phyloP scores from a whole-genome alignment of 176 grass and related monocot genomes.

The Oryza glaberrima region DNA sequence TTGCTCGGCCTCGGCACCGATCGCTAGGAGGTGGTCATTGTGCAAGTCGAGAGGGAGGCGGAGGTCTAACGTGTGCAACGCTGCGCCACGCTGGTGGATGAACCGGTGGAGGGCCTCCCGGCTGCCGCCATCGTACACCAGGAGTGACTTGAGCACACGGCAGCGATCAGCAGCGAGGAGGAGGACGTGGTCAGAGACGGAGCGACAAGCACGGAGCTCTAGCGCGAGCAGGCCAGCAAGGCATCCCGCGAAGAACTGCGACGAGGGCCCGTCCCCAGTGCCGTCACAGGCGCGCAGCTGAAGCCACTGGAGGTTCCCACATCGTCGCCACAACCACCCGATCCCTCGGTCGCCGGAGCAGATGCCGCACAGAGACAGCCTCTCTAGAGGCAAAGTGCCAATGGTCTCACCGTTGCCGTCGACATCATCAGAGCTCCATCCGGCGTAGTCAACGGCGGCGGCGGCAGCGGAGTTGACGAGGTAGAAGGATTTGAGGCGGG shows the following conservation, averaged over 20 bases:
- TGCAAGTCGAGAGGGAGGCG: conserved; percentile 91
- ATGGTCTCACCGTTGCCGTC: conserved; percentile 2
- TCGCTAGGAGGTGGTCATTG: conserved; percentile 85
- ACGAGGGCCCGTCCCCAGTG: conserved; percentile 62
- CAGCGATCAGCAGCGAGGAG: conserved; percentile 72
- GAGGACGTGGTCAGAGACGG: conserved; percentile 79
- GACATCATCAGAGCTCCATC: conserved; percentile 7
- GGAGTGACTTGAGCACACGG: conserved; percentile 59
- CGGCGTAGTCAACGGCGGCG: conserved; percentile 31
- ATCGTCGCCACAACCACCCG: conserved; percentile 75
- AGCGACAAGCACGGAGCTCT: conserved; percentile 86
- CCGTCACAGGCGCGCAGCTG: conserved; percentile 85
- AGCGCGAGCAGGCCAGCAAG: conserved; percentile 59
- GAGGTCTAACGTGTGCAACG: conserved; percentile 74
- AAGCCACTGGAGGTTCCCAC: conserved; percentile 63
- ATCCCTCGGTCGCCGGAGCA: conserved; percentile 63
- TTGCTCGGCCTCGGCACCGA: conserved; percentile 35
- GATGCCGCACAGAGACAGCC: conserved; percentile 70
- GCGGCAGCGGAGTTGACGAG: conserved; percentile 58
- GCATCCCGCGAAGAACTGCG: conserved; percentile 54
- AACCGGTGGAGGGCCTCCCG: conserved; percentile 76
- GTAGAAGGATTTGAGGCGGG: conserved; percentile 71
- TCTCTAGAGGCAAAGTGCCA: conserved; percentile 58
- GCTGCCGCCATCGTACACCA: conserved; percentile 87
- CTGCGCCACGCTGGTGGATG: conserved; percentile 69